These are phyloP conservation scores for Akebia trifoliata DNA, from an alignment of 164 flowering plant species.

Conservation along the genomic window DNA sequence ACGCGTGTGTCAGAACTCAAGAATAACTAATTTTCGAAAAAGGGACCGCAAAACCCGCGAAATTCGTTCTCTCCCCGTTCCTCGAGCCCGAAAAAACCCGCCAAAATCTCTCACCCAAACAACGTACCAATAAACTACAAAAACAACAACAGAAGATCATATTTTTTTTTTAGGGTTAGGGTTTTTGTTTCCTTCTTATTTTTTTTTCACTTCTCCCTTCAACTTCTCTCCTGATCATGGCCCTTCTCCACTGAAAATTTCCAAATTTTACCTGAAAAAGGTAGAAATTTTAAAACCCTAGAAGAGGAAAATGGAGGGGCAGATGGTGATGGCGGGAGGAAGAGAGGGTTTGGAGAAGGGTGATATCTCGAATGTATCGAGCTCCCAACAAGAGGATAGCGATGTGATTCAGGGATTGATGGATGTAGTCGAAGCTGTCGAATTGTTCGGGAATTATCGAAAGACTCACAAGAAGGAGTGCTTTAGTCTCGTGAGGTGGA, in stretches of 20 bases:
- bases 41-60: slow-evolving; percentile 18
- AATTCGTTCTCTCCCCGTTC: slow-evolving; percentile 6
- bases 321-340: slow-evolving; percentile 11
- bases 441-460: slow-evolving; percentile 39
- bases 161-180: slow-evolving; percentile 21
- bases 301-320: slow-evolving; percentile 9
- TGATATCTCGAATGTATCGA: slow-evolving; percentile 4
- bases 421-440: slow-evolving; percentile 37
- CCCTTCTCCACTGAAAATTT: too few species aligned
- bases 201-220: background rate
- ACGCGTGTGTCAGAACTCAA: background rate
- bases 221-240: background rate
- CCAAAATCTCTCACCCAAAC: slow-evolving; percentile 5
- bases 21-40: slow-evolving; percentile 23
- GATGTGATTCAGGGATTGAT: slow-evolving; percentile 33
- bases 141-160: slow-evolving; percentile 3
- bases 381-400: slow-evolving; percentile 6
- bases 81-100: slow-evolving; percentile 22
- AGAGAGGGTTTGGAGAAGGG: slow-evolving; percentile 8
- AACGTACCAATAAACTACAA: background rate
- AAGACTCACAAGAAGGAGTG: slow-evolving; percentile 58
- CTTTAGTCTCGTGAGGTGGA: slow-evolving; percentile 43
- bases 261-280: too few species aligned
- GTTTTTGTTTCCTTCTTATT: slow-evolving; percentile 19
- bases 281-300: too few species aligned